A percentile compares a stretch with the other conserved stretches of the same genome.
phyloP scores from a whole-genome alignment of 257 asterid genomes.

The Solanum acaule region DNA sequence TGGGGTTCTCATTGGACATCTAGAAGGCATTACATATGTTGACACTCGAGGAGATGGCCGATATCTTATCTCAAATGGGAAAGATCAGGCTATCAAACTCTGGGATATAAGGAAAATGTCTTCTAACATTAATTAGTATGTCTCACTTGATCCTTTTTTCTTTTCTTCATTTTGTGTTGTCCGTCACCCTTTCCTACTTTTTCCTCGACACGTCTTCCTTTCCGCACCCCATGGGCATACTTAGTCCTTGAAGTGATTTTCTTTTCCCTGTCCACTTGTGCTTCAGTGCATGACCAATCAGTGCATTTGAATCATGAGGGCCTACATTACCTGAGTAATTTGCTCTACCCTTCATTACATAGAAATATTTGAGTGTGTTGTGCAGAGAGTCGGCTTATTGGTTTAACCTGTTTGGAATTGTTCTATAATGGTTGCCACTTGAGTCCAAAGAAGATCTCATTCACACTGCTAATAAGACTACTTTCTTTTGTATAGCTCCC shows the following conservation, averaged over 20 bases:
- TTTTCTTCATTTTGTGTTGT: neutral
- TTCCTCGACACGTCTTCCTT: neutral
- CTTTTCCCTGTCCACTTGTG: neutral
- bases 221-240: neutral
- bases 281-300: neutral
- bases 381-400: neutral
- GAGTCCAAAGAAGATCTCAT: neutral
- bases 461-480: neutral
- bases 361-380: neutral
- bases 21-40: constrained; percentile 83
- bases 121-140: constrained; percentile 76
- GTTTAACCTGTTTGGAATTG: neutral
- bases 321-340: too few relatives aligned
- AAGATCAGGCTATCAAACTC: constrained; percentile 84
- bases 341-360: neutral
- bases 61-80: constrained; percentile 85
- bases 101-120: constrained; percentile 98
- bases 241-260: neutral
- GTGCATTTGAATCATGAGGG: neutral
- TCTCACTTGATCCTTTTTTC: neutral
- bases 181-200: neutral
- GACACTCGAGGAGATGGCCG: constrained; percentile 98
- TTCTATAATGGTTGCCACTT: neutral
- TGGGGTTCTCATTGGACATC: constrained; percentile 84
- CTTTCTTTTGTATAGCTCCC: constrained; percentile 37